A percentile compares a stretch with the other conserved stretches of the same genome.
phyloP scores from a whole-genome alignment of 257 asterid genomes.

The Capsicum rhomboideum region DNA sequence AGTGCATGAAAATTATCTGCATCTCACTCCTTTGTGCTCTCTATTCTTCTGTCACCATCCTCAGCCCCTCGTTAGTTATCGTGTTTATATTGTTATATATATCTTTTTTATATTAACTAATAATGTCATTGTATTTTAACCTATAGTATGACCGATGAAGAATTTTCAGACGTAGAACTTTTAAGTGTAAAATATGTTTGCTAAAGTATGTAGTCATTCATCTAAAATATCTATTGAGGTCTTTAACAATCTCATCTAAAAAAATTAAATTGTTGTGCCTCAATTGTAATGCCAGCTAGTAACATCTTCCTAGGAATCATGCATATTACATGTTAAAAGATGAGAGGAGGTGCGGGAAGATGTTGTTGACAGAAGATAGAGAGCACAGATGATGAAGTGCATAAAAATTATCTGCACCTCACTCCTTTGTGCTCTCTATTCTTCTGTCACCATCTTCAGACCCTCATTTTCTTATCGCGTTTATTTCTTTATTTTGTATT shows the following conservation, averaged over 20 bases:
- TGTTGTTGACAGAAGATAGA: slow-evolving; percentile 36
- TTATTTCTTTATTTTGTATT: not conserved
- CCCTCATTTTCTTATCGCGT: not conserved
- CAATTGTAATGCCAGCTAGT: not conserved
- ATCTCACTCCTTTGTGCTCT: slow-evolving; percentile 67
- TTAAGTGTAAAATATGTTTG: not conserved
- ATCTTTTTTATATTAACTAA: not conserved
- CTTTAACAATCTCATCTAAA: not conserved
- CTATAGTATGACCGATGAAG: not conserved
- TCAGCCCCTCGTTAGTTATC: not conserved
- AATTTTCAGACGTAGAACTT: not conserved
- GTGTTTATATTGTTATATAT: not conserved
- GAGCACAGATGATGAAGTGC: slow-evolving; percentile 18
- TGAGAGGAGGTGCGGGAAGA: slow-evolving; percentile 8
- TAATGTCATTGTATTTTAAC: not conserved
- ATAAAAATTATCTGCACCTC: slow-evolving; percentile 22
- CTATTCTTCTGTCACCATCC: slow-evolving; percentile 67
- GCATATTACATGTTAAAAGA: not conserved
- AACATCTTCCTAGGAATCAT: not conserved
- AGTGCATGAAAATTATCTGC: slow-evolving; percentile 10
- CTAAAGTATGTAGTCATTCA: not conserved
- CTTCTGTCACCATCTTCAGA: slow-evolving; percentile 55
- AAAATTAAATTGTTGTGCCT: not conserved
- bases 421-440: slow-evolving; percentile 65
- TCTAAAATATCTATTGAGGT: not conserved